Evolutionary conservation across 106 monocot species (phyloP).

Genomic region (Agapanthus africanus): DNA sequence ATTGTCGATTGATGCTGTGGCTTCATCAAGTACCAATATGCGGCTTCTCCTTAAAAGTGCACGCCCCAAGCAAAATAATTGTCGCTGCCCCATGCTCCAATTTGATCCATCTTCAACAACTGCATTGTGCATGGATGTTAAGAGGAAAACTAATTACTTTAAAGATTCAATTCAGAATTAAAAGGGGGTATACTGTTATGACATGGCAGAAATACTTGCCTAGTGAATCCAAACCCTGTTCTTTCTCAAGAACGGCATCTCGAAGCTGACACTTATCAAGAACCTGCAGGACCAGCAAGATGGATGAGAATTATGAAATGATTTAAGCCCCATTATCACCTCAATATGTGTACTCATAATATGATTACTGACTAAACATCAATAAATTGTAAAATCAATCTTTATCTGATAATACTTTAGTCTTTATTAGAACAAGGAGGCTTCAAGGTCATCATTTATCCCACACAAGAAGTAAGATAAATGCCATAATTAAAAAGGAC

Average conservation of each 20-base stretch:
- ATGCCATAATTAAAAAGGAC: no score
- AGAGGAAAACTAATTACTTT: not conserved
- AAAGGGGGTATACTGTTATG: not conserved
- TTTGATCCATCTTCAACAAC: conserved; percentile 95
- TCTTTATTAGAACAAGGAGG: no score
- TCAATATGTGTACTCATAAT: no score
- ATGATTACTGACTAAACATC: no score
- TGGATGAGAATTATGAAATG: not conserved
- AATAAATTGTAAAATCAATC: no score
- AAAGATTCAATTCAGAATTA: no score
- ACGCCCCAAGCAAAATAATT: conserved; percentile 86
- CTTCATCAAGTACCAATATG: conserved; percentile 90
- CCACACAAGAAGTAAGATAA: no score
- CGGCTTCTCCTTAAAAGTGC: conserved; percentile 69
- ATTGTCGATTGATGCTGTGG: conserved; percentile 98
- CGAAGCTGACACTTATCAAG: conserved; percentile 86
- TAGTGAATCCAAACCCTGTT: conserved; percentile 66
- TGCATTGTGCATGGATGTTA: not conserved
- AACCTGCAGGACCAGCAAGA: conserved; percentile 20
- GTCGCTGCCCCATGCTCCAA: conserved; percentile 95
- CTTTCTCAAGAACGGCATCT: conserved; percentile 74
- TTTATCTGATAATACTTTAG: no score
- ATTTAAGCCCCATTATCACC: no score
- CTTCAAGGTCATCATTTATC: no score
- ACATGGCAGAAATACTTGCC: conserved; percentile 28